A percentile compares a stretch with the other conserved stretches of the same genome.
These are phyloP conservation scores for Cyberlindnera saturnus DNA, from an alignment of 805 yeast genomes.

Conservation along the genomic window DNA sequence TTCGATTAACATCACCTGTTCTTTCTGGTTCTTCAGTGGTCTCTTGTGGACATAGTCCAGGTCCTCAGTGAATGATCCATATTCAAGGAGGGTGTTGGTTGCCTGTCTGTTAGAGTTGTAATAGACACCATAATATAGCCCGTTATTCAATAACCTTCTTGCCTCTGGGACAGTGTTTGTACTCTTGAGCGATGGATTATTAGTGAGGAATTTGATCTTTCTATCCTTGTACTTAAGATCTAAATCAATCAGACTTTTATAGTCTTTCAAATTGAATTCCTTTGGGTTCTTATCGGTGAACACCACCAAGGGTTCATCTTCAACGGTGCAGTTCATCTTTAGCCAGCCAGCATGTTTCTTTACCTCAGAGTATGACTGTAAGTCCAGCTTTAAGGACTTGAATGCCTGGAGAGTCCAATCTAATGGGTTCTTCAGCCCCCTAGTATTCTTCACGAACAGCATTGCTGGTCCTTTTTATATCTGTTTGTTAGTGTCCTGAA, in stretches of 20 bases:
- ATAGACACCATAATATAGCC: conserved; percentile 12
- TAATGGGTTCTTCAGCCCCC: no score
- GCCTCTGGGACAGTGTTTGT: conserved; percentile 9
- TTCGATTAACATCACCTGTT: neutral
- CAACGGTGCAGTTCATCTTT: neutral
- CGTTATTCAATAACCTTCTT: conserved; percentile 17
- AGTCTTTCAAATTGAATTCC: conserved; percentile 13
- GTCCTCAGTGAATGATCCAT: neutral
- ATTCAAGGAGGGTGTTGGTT: neutral
- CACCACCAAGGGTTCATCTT: conserved; percentile 2
- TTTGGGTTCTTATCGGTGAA: conserved; percentile 14
- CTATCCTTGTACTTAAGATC: conserved; percentile 5
- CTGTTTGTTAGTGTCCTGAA: no score
- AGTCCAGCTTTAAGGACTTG: conserved; percentile 1
- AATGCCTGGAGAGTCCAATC: neutral
- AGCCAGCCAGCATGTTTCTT: neutral
- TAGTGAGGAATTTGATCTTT: conserved; percentile 14
- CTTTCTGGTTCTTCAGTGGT: neutral
- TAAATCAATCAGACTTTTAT: conserved; percentile 7
- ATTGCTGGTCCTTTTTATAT: no score
- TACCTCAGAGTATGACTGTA: neutral
- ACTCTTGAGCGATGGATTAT: conserved; percentile 5
- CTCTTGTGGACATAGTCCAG: neutral
- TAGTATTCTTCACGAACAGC: no score
- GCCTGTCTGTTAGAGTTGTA: conserved; percentile 12